Base-by-base conservation (phyloP, 2,329 filamentous ascomycete genomes). In the Beauveria asiatica region DNA sequence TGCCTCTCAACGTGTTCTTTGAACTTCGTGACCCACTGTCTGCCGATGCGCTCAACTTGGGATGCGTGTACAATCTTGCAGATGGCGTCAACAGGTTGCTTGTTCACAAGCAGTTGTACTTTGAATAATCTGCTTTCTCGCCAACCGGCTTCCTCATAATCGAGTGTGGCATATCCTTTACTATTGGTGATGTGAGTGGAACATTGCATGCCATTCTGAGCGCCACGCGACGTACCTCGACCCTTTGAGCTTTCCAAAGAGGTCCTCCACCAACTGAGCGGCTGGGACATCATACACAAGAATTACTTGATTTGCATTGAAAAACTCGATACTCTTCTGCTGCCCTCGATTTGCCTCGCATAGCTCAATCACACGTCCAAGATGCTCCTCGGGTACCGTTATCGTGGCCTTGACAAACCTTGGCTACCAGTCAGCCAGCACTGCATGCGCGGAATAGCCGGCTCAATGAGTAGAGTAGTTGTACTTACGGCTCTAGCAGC, bases 91-190 rank as follows among this genome's bases (percentile, higher is more conserved):
- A 99, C 94, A 0, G 94, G 89, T 27, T 84, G 80, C 72, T 94
- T 95, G 74, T 99, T 99, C 64, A 99, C 93, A 8, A 97, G 82
- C 2, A 99, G 79, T 72, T 97, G 92, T 41, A 99, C 80, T 74
- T 97, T 97, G 63, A 90, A 85, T 45, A 99, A 85, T 63, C 86
- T 85, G 68, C 88, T 90, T 62, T 83, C 76, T 23, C 88, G 85
- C 83, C 92, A 99, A 0, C 90, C 93, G 0, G 92, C 88, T 67
- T 99, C 94, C 75, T 99, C 94, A 71, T 99, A 99, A 73, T 99
- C 94, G 5, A 99, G 82, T 41, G 89, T 94, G 0, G 94, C 94
- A 68, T 99, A 99, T 11, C 94, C 94, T 72, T 96, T 97, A 2
- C 75, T 76, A 44, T 46, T 49, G 7, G 17, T 58, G 55, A 21